Evolutionary conservation across 2,329 filamentous ascomycete species (phyloP), one percentile per base, ranked within the genome.

Genomic region (Geoglossum cookeanum): DNA sequence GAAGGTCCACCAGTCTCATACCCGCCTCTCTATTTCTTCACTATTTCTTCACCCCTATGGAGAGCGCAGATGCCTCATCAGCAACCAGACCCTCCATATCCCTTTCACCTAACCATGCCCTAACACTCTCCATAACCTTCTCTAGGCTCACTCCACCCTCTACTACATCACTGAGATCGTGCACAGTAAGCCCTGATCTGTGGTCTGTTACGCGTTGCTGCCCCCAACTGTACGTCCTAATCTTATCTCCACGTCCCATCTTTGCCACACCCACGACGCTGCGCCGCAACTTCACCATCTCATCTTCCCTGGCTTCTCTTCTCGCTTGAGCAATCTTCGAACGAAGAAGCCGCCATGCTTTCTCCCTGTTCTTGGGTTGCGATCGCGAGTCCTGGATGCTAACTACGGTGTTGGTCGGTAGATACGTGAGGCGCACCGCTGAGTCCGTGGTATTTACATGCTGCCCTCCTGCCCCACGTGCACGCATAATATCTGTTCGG

Each of bases 361-460:
- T 82, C 60, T 89, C 85, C 49, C 90, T 80, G 70, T 98, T 98
- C 62, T 87, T 81, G 63, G 87, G 82, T 72, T 98, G 92, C 48
- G 88, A 95, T 57, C 92, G 80, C 56, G 83, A 84, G 68, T 98
- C 92, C 69, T 98, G 92, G 78, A 97, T 94, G 11, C 83, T 84
- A 13, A 97, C 90, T 1, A 87, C 80, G 0, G 83, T 92, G 49
- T 85, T 86, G 0, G 89, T 94, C 1, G 92, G 92, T 5, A 85
- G 70, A 72, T 98, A 92, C 1, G 90, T 97, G 64, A 98, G 76
- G 8, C 92, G 84, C 60, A 98, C 87, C 3, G 92, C 92, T 33
- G 88, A 95, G 72, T 98, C 92, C 0, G 92, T 98, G 69, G 91
- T 96, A 72, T 98, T 98, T 67, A 98, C 92, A 70, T 98, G 92